Evolutionary conservation across 768 basidiomycete genomes (phyloP).

Genomic region (Pholiota conissans): DNA sequence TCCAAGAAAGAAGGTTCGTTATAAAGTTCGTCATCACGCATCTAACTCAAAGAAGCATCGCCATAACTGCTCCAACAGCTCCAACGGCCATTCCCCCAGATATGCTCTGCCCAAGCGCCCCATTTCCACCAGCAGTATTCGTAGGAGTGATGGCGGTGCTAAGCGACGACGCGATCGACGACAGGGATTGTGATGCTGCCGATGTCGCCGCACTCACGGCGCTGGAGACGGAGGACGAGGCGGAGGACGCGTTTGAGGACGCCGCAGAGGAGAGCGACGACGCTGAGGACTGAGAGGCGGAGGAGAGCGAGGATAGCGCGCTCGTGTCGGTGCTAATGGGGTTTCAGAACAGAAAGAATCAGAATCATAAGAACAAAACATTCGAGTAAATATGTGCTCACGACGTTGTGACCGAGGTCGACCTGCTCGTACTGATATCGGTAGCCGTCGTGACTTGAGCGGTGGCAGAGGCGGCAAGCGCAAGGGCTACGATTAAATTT

Average conservation of each 20-base stretch:
- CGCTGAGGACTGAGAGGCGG: neutral
- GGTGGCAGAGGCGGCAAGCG: neutral
- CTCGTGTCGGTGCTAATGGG: neutral
- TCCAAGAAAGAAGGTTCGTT: no score
- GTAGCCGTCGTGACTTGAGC: slow-evolving; percentile 1
- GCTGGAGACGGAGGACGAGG: neutral
- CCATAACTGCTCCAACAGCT: slow-evolving; percentile 1
- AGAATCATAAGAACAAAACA: neutral
- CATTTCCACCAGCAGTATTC: neutral
- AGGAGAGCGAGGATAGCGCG: neutral
- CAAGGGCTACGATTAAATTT: neutral
- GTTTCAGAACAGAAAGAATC: neutral
- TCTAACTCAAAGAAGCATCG: slow-evolving; percentile 1
- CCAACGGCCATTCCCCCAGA: neutral
- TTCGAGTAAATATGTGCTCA: neutral
- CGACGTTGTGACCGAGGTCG: neutral
- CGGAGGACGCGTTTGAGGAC: neutral
- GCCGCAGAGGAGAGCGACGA: slow-evolving; percentile 2
- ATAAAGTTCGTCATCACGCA: no score
- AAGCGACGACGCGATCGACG: neutral
- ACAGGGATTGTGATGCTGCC: neutral
- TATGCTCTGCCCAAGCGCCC: neutral
- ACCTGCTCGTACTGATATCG: neutral
- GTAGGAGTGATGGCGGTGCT: neutral
- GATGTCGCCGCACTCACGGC: neutral